Evolutionary conservation across 192 early-diverging fungal genomes (phyloP), one percentile per base, ranked within the genome.

Genomic region (Entomortierella parvispora): DNA sequence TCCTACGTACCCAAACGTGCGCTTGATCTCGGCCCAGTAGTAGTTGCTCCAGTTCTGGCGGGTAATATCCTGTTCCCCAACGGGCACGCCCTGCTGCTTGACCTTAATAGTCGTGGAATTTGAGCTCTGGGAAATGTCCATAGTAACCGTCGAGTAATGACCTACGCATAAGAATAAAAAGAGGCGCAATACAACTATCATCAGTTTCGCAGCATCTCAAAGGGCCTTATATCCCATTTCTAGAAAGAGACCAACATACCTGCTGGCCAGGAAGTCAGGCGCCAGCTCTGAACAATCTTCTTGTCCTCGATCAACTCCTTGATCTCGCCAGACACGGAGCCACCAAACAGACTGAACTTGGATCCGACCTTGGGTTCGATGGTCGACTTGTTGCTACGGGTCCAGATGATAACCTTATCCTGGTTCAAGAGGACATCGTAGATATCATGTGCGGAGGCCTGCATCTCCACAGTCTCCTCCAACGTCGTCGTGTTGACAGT

Each of bases 11-110:
- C 96, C 96, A 84, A 96, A 98, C 22, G 91, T 87, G 56, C 85
- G 85, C 76, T 97, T 96, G 74, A 98, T 98, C 44, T 91, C 80
- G 79, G 93, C 90, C 94, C 94, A 97, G 85, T 96, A 98, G 82
- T 95, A 98, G 57, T 87, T 86, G 43, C 86, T 86, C 95, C 95
- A 98, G 85, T 98, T 96, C 37, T 83, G 82, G 65, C 87, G 86
- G 32, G 92, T 94, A n/a, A 85, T 83, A 2, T 94, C 93, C 81
- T 93, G 93, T 78, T 97, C 93, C 32, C 92, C 94, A 43, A 96
- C 65, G 1, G 97, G 97, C 29, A 98, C 93, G 7, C 91, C 91
- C 12, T 83, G 86, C 80, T 98, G 97, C 53, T 81, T 89, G 48
- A 98, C 61, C 44, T 89, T 77, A 62, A 98, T 71, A 22, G 69